These are phyloP conservation scores for Chrysosporium queenslandicum DNA, from an alignment of 2,329 filamentous ascomycete genomes.

Conservation along the genomic window DNA sequence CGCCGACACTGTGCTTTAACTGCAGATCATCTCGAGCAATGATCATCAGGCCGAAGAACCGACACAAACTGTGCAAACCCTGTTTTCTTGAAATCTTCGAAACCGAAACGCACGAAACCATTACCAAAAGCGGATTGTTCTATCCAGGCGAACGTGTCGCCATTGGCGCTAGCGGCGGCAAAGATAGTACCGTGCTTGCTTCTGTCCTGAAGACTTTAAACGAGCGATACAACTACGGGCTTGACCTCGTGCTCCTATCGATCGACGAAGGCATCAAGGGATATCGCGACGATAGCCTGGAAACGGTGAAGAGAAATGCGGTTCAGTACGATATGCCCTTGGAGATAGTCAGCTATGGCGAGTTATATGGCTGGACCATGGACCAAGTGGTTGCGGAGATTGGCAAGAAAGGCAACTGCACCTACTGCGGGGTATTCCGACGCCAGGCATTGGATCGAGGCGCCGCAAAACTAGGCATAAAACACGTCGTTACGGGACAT, in stretches of 20 bases:
- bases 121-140: constrained; percentile 72
- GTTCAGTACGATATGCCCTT: constrained; percentile 82
- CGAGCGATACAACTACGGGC: constrained; percentile 73
- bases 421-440: constrained; percentile 93
- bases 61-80: constrained; percentile 79
- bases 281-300: constrained; percentile 88
- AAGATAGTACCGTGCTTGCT: constrained; percentile 92
- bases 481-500: constrained; percentile 92
- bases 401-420: constrained; percentile 97
- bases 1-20: constrained; percentile 62
- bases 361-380: constrained; percentile 98
- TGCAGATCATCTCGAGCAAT: constrained; percentile 71
- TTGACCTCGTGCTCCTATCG: constrained; percentile 76
- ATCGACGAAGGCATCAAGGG: constrained; percentile 97
- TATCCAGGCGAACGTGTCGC: constrained; percentile 73
- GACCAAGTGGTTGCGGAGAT: constrained; percentile 94
- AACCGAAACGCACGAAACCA: constrained; percentile 86
- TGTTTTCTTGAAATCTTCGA: constrained; percentile 89
- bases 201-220: constrained; percentile 92
- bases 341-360: constrained; percentile 83
- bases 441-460: constrained; percentile 89
- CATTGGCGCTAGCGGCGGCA: constrained; percentile 92
- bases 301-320: constrained; percentile 93
- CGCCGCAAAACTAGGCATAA: constrained; percentile 74
- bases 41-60: constrained; percentile 88